phyloP scores from a whole-genome alignment of 2,329 filamentous ascomycete genomes.

The Xylariaceae sp. region DNA sequence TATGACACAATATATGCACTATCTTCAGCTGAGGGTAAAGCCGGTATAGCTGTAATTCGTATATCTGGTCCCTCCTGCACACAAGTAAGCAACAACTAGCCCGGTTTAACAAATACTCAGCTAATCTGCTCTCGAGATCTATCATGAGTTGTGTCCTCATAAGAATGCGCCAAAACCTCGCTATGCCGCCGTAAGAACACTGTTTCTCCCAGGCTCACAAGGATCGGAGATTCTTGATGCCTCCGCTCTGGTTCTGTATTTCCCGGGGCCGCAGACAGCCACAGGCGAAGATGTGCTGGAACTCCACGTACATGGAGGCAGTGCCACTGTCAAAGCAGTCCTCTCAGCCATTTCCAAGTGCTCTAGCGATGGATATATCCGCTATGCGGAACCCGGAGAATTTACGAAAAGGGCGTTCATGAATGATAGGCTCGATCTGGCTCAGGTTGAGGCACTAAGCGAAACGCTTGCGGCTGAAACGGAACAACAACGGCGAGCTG shows the following conservation, averaged over 20 bases:
- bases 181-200: slow-evolving; percentile 74
- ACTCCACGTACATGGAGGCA: slow-evolving; percentile 91
- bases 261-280: slow-evolving; percentile 79
- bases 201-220: slow-evolving; percentile 61
- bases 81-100: slow-evolving; percentile 27
- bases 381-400: slow-evolving; percentile 93
- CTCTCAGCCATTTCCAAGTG: slow-evolving; percentile 75
- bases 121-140: slow-evolving; percentile 51
- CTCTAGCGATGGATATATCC: slow-evolving; percentile 54
- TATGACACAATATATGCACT: slow-evolving; percentile 86
- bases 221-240: slow-evolving; percentile 72
- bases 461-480: slow-evolving; percentile 75
- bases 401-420: slow-evolving; percentile 93
- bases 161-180: slow-evolving; percentile 55
- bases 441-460: slow-evolving; percentile 76
- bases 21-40: slow-evolving; percentile 83
- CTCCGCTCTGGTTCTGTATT: slow-evolving; percentile 80
- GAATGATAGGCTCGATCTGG: slow-evolving; percentile 83
- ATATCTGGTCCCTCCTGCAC: slow-evolving; percentile 81
- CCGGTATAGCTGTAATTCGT: slow-evolving; percentile 89
- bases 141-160: slow-evolving; percentile 56
- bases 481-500: slow-evolving; percentile 89
- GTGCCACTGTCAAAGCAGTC: slow-evolving; percentile 86
- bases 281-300: slow-evolving; percentile 95
- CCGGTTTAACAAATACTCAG: slow-evolving; percentile 15